Evolutionary conservation across 805 yeast species (phyloP).

Genomic region (Brettanomyces bruxellensis): DNA sequence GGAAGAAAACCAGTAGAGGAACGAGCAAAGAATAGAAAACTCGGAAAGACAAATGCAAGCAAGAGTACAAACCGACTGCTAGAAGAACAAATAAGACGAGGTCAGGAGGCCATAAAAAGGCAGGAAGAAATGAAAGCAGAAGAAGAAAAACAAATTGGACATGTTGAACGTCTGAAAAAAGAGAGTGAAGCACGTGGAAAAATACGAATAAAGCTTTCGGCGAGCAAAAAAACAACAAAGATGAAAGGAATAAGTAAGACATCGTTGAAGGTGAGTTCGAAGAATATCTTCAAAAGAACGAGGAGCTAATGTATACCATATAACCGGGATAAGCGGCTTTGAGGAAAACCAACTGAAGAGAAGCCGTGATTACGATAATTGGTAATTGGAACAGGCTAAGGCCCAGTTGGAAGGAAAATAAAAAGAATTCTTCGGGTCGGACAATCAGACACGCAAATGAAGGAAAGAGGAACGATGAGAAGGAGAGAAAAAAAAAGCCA

Average conservation of each 20-base stretch:
- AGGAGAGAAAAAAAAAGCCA: no score
- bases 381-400: no score
- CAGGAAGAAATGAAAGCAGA: neutral
- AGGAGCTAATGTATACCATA: no score
- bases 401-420: no score
- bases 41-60: conserved; percentile 25
- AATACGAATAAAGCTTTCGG: neutral
- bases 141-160: neutral
- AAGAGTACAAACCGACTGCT: conserved; percentile 33
- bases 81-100: conserved; percentile 45
- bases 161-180: neutral
- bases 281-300: neutral
- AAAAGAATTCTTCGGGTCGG: no score
- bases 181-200: neutral
- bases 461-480: no score
- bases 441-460: no score
- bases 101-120: conserved; percentile 14
- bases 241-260: neutral
- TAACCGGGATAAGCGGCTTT: no score
- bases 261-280: neutral
- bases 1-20: neutral
- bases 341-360: no score
- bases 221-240: neutral
- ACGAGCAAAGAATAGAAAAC: conserved; percentile 27
- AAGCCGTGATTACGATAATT: no score